A percentile compares a stretch with the other conserved stretches of the same genome.
Conservation (phyloP, 805 yeast genomes). For the Wickerhamomyces bovis region DNA sequence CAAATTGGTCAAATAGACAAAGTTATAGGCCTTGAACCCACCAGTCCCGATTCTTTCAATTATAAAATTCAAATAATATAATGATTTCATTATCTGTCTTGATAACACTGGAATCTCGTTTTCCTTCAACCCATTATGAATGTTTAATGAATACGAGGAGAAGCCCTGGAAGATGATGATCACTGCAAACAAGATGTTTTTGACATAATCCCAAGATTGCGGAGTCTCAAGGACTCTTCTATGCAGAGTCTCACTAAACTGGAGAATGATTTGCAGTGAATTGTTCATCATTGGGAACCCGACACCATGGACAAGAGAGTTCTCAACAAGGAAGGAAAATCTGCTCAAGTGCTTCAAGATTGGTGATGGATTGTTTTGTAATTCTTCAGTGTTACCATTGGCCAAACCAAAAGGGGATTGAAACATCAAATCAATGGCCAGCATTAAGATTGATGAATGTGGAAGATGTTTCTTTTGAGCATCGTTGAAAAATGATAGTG, state of each 20-base stretch:
- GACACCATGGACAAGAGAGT: conserved; percentile 24
- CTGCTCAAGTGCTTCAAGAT: conserved; percentile 43
- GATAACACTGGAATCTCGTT: conserved; percentile 18
- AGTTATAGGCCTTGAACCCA: conserved; percentile 59
- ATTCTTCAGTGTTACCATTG: conserved; percentile 2
- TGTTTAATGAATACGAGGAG: conserved; percentile 30
- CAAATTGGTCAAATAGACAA: conserved; percentile 44
- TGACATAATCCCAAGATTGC: conserved; percentile 33
- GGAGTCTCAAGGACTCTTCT: conserved; percentile 5
- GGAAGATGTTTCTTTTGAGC: conserved; percentile 16
- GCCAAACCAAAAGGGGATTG: conserved; percentile 17
- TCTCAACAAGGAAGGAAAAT: conserved; percentile 40
- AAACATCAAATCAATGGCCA: conserved; percentile 17
- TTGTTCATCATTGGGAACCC: conserved; percentile 11
- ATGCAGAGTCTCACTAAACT: conserved; percentile 9
- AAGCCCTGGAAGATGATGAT: conserved; percentile 47
- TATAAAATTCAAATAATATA: conserved; percentile 42
- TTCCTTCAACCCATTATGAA: conserved; percentile 17
- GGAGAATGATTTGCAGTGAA: conserved; percentile 10
- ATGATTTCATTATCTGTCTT: conserved; percentile 31
- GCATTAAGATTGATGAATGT: conserved; percentile 14
- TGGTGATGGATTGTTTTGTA: conserved; percentile 26
- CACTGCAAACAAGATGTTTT: conserved; percentile 39
- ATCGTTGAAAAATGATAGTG: conserved; percentile 13
- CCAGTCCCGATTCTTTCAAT: conserved; percentile 53